A percentile compares a stretch with the other conserved stretches of the same genome.
phyloP scores from a whole-genome alignment of 176 grass and related monocot species.

The Typha latifolia region DNA sequence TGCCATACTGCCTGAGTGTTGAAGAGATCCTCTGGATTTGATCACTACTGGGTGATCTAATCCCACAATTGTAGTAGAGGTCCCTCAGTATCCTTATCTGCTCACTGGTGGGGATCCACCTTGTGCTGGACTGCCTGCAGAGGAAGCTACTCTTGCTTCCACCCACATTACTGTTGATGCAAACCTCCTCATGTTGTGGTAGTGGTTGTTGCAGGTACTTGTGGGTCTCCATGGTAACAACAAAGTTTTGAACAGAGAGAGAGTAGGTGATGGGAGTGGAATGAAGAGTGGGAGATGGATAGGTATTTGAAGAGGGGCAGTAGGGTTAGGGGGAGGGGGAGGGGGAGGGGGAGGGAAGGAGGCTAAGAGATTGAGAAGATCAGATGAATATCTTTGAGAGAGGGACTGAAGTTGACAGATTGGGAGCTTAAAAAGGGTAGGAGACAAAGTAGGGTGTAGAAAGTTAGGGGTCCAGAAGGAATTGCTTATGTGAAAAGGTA shows the following conservation, averaged over 20 bases:
- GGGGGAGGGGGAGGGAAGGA: not conserved
- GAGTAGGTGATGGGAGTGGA: not conserved
- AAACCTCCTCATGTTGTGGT: not conserved
- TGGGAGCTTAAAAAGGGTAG: constrained; percentile 27
- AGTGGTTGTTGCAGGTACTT: not conserved
- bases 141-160: constrained; percentile 18
- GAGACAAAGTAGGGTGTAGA: not conserved
- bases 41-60: constrained; percentile 76
- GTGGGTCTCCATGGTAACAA: not conserved
- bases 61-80: constrained; percentile 77
- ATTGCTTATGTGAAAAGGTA: not conserved
- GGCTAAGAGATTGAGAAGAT: constrained; percentile 42
- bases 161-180: not conserved
- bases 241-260: not conserved
- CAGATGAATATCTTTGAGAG: constrained; percentile 93
- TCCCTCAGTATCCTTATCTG: constrained; percentile 74
- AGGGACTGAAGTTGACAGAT: constrained; percentile 88
- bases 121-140: constrained; percentile 48
- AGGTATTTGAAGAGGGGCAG: constrained; percentile 19
- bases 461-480: not conserved
- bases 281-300: not conserved
- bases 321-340: not conserved
- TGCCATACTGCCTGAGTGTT: constrained; percentile 63
- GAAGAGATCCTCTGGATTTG: constrained; percentile 91
- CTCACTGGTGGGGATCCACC: constrained; percentile 89